Percentiles rank a stretch among this genome's conserved stretches.
Evolutionary conservation across 805 yeast species (phyloP).

Genomic region (Cyberlindnera saturnus): DNA sequence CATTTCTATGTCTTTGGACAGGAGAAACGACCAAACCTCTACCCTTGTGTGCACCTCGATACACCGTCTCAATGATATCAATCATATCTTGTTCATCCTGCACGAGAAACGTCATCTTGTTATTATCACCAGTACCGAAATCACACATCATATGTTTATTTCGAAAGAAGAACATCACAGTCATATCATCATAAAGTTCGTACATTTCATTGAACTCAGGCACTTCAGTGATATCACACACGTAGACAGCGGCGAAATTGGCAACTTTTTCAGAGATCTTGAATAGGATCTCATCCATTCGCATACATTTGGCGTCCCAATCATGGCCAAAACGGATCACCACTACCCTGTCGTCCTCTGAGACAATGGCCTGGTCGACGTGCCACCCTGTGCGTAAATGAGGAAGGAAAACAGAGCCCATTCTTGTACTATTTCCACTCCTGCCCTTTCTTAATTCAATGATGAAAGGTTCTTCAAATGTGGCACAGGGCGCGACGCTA

Average conservation of each 20-base stretch:
- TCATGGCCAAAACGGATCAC: slow-evolving; percentile 86
- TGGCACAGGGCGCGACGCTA: no score
- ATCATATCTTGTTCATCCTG: slow-evolving; percentile 84
- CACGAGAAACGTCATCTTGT: slow-evolving; percentile 78
- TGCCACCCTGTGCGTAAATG: slow-evolving; percentile 85
- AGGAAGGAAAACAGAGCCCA: slow-evolving; percentile 82
- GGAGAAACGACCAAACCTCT: slow-evolving; percentile 89
- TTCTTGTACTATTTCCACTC: slow-evolving; percentile 17
- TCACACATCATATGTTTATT: slow-evolving; percentile 98
- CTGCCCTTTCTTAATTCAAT: background rate
- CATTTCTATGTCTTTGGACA: slow-evolving; percentile 20
- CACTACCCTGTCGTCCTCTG: slow-evolving; percentile 81
- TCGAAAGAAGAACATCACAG: slow-evolving; percentile 88
- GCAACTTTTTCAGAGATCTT: slow-evolving; percentile 76
- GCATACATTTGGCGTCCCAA: slow-evolving; percentile 70
- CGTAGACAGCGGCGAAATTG: slow-evolving; percentile 81
- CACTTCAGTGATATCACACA: slow-evolving; percentile 85
- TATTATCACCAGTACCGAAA: slow-evolving; percentile 96
- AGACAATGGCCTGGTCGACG: slow-evolving; percentile 90
- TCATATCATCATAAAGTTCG: slow-evolving; percentile 83
- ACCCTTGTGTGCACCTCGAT: slow-evolving; percentile 88
- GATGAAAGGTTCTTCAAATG: no score
- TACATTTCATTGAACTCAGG: slow-evolving; percentile 89
- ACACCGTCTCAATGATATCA: slow-evolving; percentile 84
- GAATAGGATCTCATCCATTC: slow-evolving; percentile 83